These are phyloP conservation scores for Boletus semigastroideus DNA, from an alignment of 1,284 basidiomycete genomes.

Conservation along the genomic window DNA sequence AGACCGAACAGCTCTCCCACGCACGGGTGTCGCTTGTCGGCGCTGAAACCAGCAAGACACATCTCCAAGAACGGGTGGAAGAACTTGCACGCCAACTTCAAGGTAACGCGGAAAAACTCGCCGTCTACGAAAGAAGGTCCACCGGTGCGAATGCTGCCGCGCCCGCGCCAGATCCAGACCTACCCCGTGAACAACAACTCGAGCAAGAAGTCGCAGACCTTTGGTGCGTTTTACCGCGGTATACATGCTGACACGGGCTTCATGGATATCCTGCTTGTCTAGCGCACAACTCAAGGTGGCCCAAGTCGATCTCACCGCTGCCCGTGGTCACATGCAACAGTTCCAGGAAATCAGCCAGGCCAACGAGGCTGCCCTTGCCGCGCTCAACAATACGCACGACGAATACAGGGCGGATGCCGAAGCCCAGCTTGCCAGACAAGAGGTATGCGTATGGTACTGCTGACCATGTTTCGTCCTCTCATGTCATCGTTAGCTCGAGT, in stretches of 20 bases:
- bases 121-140: slow-evolving; percentile 80
- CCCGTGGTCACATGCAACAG: slow-evolving; percentile 74
- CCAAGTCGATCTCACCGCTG: slow-evolving; percentile 70
- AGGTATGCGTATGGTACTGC: slow-evolving; percentile 45
- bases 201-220: slow-evolving; percentile 85
- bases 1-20: slow-evolving; percentile 67
- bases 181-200: slow-evolving; percentile 74
- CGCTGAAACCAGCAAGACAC: slow-evolving; percentile 79
- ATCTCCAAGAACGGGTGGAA: slow-evolving; percentile 75
- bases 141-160: slow-evolving; percentile 30
- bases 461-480: slow-evolving; percentile 5
- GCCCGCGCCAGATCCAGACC: slow-evolving; percentile 41
- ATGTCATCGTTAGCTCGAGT: slow-evolving; percentile 55
- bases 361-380: slow-evolving; percentile 73
- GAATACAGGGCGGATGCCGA: slow-evolving; percentile 75
- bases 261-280: slow-evolving; percentile 4
- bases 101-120: slow-evolving; percentile 79
- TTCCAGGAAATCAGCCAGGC: slow-evolving; percentile 83
- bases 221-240: slow-evolving; percentile 47
- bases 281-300: slow-evolving; percentile 74
- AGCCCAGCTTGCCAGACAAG: slow-evolving; percentile 59
- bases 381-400: slow-evolving; percentile 72
- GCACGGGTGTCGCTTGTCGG: slow-evolving; percentile 73
- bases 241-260: background rate
- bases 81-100: slow-evolving; percentile 72